Evolutionary conservation across 176 grass and related monocot species (phyloP).

Genomic region (Avena eriantha): DNA sequence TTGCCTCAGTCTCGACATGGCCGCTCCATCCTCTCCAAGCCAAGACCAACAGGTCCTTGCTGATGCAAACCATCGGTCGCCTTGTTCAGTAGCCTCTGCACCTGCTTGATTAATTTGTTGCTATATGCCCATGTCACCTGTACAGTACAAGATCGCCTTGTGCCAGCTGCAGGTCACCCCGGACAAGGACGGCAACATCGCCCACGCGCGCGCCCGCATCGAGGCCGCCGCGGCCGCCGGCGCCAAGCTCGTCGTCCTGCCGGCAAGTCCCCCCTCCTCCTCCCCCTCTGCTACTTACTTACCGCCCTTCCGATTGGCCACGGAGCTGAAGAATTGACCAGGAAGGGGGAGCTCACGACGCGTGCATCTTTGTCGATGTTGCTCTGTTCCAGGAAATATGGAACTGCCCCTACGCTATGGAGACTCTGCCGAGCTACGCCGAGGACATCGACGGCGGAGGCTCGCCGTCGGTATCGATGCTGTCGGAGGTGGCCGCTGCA

Average conservation of each 20-base stretch:
- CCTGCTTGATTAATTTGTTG: too few relatives aligned
- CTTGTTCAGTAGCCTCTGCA: neutral
- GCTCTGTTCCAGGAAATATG: slow-evolving; percentile 61
- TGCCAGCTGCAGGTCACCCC: slow-evolving; percentile 60
- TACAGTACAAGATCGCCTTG: slow-evolving; percentile 64
- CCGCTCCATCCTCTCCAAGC: too few relatives aligned
- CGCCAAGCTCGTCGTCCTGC: slow-evolving; percentile 61
- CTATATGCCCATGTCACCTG: neutral
- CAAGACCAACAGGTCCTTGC: too few relatives aligned
- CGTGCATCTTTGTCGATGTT: neutral
- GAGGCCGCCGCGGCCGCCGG: slow-evolving; percentile 47
- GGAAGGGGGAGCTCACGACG: neutral
- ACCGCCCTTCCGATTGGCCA: neutral
- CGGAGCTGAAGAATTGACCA: neutral
- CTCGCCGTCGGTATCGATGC: slow-evolving; percentile 60
- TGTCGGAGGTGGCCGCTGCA: slow-evolving; percentile 51
- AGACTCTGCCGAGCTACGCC: slow-evolving; percentile 49
- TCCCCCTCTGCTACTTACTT: neutral
- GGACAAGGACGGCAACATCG: slow-evolving; percentile 59
- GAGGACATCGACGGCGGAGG: slow-evolving; percentile 68
- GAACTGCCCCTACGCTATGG: slow-evolving; percentile 62
- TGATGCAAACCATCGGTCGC: too few relatives aligned
- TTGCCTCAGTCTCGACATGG: too few relatives aligned
- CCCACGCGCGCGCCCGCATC: slow-evolving; percentile 47
- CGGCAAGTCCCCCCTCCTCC: slow-evolving; percentile 43